Base-by-base conservation (phyloP, 1,284 basidiomycete genomes). In the Austropuccinia psidii region DNA sequence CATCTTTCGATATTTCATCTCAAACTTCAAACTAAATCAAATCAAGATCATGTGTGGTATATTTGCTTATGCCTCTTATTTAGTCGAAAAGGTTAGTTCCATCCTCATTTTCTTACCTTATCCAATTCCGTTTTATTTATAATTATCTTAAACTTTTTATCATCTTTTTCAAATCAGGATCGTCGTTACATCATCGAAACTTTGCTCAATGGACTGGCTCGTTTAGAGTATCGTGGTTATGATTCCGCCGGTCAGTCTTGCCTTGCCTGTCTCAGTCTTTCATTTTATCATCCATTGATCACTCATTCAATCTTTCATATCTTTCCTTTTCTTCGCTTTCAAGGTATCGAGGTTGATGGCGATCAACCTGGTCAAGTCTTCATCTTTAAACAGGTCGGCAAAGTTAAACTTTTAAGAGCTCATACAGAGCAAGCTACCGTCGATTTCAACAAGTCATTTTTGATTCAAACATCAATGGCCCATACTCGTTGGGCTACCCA, bases 401-500 rank as follows among this genome's bases (percentile, higher is more conserved):
- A 99, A 83, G 96, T 99, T 76, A 89, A 90, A 62, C 89, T 90
- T 35, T 86, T 99, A 74, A 90, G 93, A 83, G 91, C 96, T 85
- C 88, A 90, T 83, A 95, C 97, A 79, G 87, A 88, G 72, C 85
- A 86, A 76, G 88, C 90, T 19, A 83, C 81, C 76, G 81, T 94
- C 79, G 88, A 98, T 83, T 88, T 91, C 77, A 83, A 85, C 81
- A 94, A 91, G 85, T 86, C 87, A 41, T 90, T 89, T 82, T 81
- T 93, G 75, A 89, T 89, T 66, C 94, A 97, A 83, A 92, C 93
- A 66, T 93, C 92, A 65, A 98, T 99, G 83, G 96, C 95, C 31
- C 96, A 99, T 85, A 99, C 96, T 19, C 92, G 96, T 76, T 99
- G 96, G 96, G 96, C 96, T 2, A 99, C 96, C n/a, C 96, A 99